Evolutionary conservation across 768 basidiomycete species (phyloP), one percentile per base, ranked within the genome.

Genomic region (Coprinopsis strossmayeri): DNA sequence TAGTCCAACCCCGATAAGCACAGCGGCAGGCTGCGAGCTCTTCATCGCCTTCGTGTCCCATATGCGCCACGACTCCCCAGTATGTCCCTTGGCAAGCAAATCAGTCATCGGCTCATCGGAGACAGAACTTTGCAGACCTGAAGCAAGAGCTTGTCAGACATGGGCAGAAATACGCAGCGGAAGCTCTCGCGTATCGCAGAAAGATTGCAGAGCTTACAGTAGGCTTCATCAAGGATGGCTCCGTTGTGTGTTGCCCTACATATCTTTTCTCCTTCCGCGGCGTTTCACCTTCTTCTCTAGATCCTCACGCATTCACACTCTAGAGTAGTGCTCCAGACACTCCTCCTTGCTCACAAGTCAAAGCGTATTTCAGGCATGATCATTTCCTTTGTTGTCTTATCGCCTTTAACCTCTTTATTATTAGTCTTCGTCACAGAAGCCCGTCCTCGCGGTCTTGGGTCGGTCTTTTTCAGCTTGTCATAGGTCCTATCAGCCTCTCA

Each of bases 281-380:
- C 24, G 23, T 45, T 46, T 45, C 48, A 39, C 51, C 32, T 54
- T 28, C 54, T 49, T 40, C 39, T 61, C 51, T 62, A 97, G 91
- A 93, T 99, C 61, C 78, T 99, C 50, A 97, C 93, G 2, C 96
- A 99, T 67, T 92, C 91, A 27, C 94, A 94, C 70, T 97, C 93
- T 21, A 78, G 96, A 59, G 93, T 97, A 38, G 95, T 99, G 48
- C 85, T 94, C 71, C 84, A 91, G 66, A 87, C 94, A 28, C 76
- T 99, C 45, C 75, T 97, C 39, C 79, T 86, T 49, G 94, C 96
- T 15, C 91, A 95, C 64, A 76, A 84, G 60, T 81, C 79, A 63
- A 97, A 98, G 71, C 79, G 94, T 49, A 91, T 98, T 66, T 91
- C 90, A 59, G 78, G 77, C 77, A 53, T 44, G 55, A 48, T 24